phyloP scores from a whole-genome alignment of 1,284 basidiomycete species.

The Salmacisia buchloeana region DNA sequence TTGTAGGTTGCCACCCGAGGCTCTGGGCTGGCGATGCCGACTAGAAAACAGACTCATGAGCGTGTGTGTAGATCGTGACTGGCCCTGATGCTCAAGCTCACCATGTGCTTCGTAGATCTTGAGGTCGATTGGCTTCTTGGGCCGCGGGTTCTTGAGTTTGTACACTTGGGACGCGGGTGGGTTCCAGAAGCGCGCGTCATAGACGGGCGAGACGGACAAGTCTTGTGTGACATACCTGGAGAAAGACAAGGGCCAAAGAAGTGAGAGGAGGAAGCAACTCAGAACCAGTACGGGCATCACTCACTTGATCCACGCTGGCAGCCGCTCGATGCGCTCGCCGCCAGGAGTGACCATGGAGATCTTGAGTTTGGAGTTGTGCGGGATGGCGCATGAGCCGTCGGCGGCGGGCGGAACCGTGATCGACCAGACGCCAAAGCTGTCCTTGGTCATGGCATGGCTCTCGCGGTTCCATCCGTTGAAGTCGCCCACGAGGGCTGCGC shows the following conservation, averaged over 20 bases:
- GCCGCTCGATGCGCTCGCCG: conserved; percentile 76
- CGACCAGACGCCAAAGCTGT: conserved; percentile 89
- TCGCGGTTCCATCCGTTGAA: conserved; percentile 88
- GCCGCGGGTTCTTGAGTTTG: conserved; percentile 72
- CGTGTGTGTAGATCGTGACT: not conserved
- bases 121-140: conserved; percentile 63
- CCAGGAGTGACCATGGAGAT: conserved; percentile 60
- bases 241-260: not conserved
- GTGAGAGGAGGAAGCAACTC: not conserved
- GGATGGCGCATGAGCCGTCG: conserved; percentile 64
- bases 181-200: conserved; percentile 98
- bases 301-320: conserved; percentile 81
- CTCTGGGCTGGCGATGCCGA: conserved; percentile 89
- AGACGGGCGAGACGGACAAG: conserved; percentile 77
- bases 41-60: conserved; percentile 50
- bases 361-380: conserved; percentile 91
- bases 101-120: conserved; percentile 93
- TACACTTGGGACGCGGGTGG: conserved; percentile 69
- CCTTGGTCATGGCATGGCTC: conserved; percentile 72
- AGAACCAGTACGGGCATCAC: conserved; percentile 5
- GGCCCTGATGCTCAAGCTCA: conserved; percentile 25
- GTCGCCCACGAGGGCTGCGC: conserved; percentile 83
- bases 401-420: conserved; percentile 67
- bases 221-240: conserved; percentile 82
- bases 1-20: conserved; percentile 85